These are phyloP conservation scores for Corynespora cassiicola DNA, from an alignment of 2,329 filamentous ascomycete genomes.

Conservation along the genomic window DNA sequence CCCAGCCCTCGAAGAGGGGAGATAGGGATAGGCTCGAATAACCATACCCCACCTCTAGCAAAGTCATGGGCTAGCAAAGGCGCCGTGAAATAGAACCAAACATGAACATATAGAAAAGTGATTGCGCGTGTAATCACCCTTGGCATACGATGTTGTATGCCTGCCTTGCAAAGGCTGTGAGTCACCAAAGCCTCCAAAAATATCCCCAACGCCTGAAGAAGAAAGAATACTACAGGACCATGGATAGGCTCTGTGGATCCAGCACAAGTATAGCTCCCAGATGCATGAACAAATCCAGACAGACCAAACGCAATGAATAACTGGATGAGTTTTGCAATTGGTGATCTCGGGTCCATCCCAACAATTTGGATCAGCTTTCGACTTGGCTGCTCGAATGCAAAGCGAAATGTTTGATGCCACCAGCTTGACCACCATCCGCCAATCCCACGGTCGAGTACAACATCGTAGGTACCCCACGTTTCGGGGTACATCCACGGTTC, in stretches of 20 bases:
- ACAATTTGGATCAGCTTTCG: constrained; percentile 50
- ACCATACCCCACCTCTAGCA: constrained; percentile 74
- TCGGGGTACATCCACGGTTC: constrained; percentile 68
- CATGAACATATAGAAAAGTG: constrained; percentile 68
- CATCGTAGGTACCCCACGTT: constrained; percentile 59
- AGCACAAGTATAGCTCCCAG: constrained; percentile 72
- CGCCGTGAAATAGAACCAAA: constrained; percentile 74
- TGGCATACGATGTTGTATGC: constrained; percentile 51
- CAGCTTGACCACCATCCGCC: constrained; percentile 82
- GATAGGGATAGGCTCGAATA: constrained; percentile 81
- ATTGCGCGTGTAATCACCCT: constrained; percentile 54
- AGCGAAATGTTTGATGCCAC: constrained; percentile 92
- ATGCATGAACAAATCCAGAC: constrained; percentile 73
- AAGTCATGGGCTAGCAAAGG: constrained; percentile 78
- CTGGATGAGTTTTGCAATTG: constrained; percentile 48
- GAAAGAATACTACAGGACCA: constrained; percentile 71
- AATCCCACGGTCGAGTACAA: constrained; percentile 73
- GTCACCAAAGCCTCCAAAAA: constrained; percentile 56
- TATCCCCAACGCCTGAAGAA: constrained; percentile 72
- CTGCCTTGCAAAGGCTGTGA: constrained; percentile 35
- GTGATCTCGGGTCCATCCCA: constrained; percentile 36
- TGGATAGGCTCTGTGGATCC: constrained; percentile 56
- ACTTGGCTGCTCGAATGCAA: constrained; percentile 70
- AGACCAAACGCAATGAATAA: constrained; percentile 66
- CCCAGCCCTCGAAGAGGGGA: constrained; percentile 73